These are phyloP conservation scores for Backusella sp. DNA, from an alignment of 192 early-diverging fungal genomes.

Conservation along the genomic window DNA sequence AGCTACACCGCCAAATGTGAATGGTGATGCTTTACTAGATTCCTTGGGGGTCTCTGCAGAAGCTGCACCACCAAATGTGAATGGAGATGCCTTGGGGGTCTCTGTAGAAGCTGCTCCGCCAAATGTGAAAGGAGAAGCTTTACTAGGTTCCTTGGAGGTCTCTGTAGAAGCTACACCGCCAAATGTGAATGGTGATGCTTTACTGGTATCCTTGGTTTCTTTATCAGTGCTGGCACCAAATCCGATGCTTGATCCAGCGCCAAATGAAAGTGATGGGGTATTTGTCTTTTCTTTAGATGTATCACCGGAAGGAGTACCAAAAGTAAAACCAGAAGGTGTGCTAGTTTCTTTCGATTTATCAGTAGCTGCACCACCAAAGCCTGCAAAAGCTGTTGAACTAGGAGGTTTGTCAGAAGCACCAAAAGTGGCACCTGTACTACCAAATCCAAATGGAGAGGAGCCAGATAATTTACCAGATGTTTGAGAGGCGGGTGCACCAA, in stretches of 20 bases:
- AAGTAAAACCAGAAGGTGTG: neutral
- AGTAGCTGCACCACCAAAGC: neutral
- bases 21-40: neutral
- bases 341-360: neutral
- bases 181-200: neutral
- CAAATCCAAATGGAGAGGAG: neutral
- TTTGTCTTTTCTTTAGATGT: neutral
- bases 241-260: neutral
- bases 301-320: neutral
- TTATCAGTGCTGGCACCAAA: neutral
- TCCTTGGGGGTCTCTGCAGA: too few relatives aligned
- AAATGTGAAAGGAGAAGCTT: neutral
- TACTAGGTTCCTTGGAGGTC: neutral
- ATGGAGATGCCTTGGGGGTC: too few relatives aligned
- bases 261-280: neutral
- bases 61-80: too few relatives aligned
- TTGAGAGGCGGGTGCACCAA: neutral
- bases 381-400: neutral
- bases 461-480: neutral
- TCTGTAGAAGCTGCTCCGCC: neutral
- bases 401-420: neutral
- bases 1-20: neutral
- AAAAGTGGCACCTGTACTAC: neutral
- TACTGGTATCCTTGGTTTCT: neutral
- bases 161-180: neutral